These are phyloP conservation scores for Solanum medicagineum DNA, from an alignment of 257 asterid genomes.

Conservation along the genomic window DNA sequence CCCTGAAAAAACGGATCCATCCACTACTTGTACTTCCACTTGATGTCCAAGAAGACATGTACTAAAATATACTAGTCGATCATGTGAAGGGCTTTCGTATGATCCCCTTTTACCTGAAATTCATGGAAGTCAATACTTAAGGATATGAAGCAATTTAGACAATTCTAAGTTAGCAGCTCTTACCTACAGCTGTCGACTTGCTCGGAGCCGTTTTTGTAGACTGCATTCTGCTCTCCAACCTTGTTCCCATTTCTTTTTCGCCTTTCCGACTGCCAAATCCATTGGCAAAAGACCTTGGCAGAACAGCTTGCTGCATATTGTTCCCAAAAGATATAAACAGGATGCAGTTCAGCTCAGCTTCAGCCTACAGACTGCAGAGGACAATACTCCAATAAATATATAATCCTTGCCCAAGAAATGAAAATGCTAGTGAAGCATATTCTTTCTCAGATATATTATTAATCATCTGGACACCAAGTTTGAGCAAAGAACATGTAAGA, in stretches of 20 bases:
- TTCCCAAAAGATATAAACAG: conserved; percentile 21
- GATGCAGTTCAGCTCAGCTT: conserved; percentile 9
- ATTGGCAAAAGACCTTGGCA: conserved; percentile 55
- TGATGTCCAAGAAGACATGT: conserved; percentile 83
- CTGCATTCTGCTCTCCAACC: conserved; percentile 49
- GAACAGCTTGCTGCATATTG: conserved; percentile 67
- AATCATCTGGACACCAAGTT: not conserved
- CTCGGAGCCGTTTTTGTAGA: conserved; percentile 38
- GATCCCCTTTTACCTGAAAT: conserved; percentile 53
- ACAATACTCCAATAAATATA: not conserved
- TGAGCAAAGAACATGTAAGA: not conserved
- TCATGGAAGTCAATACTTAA: not conserved
- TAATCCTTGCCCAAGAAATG: not conserved
- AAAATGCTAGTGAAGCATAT: not conserved
- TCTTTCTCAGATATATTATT: not conserved
- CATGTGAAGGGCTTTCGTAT: conserved; percentile 48
- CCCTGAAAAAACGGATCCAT: conserved; percentile 83
- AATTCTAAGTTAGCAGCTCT: conserved; percentile 8
- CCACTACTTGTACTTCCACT: conserved; percentile 86
- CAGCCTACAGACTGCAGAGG: conserved; percentile 21
- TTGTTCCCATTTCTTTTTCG: conserved; percentile 46
- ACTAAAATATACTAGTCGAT: conserved; percentile 50
- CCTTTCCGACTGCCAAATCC: conserved; percentile 70
- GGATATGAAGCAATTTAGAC: not conserved
- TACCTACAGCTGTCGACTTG: conserved; percentile 39